A percentile compares a stretch with the other conserved stretches of the same genome.
Conservation (phyloP, 2,329 filamentous ascomycete genomes). For the Septoria petroselini region DNA sequence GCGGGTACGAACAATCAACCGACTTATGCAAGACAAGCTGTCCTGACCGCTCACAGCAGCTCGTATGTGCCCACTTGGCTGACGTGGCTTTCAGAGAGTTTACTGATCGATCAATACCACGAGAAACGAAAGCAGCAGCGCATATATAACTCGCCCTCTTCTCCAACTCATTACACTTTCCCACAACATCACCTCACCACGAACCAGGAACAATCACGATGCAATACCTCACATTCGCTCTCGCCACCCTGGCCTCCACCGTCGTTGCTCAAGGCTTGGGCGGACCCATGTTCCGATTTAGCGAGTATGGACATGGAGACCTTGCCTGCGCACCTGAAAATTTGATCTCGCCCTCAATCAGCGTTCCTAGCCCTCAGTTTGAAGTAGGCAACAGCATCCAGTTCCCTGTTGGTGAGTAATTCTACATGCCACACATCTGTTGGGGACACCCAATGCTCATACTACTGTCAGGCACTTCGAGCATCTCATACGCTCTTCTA, state of each 20-base stretch:
- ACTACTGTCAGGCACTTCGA: background rate
- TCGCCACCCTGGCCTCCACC: background rate
- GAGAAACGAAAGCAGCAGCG: background rate
- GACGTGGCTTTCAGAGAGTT: too few relatives aligned
- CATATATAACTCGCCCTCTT: background rate
- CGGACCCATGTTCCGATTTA: slow-evolving; percentile 4
- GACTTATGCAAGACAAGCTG: too few relatives aligned
- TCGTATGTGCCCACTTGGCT: background rate
- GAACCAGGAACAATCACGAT: background rate
- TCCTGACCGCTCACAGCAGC: background rate
- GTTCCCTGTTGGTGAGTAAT: background rate
- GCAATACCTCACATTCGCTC: background rate
- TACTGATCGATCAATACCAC: too few relatives aligned
- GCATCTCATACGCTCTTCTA: background rate
- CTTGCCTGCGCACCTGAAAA: background rate
- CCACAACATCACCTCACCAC: background rate
- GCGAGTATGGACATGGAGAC: slow-evolving; percentile 8
- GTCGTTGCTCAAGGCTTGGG: background rate
- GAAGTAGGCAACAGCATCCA: background rate
- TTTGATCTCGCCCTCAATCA: slow-evolving; percentile 4
- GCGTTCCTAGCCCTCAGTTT: background rate
- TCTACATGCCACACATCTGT: background rate
- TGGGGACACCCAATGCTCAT: background rate
- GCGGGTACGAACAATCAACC: too few relatives aligned
- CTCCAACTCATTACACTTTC: background rate